A percentile compares a stretch with the other conserved stretches of the same genome.
phyloP scores from a whole-genome alignment of 225 moss, liverwort and hornwort genomes.

The Physcomitrium patens region DNA sequence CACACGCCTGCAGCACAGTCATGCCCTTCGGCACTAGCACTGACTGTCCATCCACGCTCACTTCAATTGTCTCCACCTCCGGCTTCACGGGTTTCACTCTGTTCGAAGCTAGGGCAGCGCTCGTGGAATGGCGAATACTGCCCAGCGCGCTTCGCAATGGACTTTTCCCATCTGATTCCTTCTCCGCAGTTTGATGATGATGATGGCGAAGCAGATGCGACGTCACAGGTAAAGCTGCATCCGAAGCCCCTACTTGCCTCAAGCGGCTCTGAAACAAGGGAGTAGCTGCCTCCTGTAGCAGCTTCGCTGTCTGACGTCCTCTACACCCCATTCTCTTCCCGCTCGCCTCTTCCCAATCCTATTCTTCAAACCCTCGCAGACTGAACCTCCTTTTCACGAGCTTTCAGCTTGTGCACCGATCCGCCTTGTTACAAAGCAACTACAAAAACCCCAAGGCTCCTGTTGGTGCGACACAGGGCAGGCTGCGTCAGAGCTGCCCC shows the following conservation, averaged over 20 bases:
- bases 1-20: conserved; percentile 97
- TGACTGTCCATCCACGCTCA: conserved; percentile 77
- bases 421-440: background rate
- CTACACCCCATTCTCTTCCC: conserved; percentile 41
- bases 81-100: conserved; percentile 49
- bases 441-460: no score
- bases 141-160: conserved; percentile 37
- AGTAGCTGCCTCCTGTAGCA: conserved; percentile 49
- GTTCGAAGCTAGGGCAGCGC: conserved; percentile 52
- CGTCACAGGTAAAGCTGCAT: conserved; percentile 23
- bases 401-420: background rate
- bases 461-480: conserved; percentile 1
- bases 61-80: conserved; percentile 84
- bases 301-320: conserved; percentile 55
- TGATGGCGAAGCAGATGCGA: conserved; percentile 32
- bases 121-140: conserved; percentile 56
- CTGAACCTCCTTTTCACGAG: no score
- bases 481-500: conserved; percentile 14
- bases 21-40: conserved; percentile 86
- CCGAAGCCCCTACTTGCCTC: conserved; percentile 25
- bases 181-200: conserved; percentile 18
- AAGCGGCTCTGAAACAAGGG: conserved; percentile 35
- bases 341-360: background rate
- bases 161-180: conserved; percentile 15
- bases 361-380: conserved; percentile 3